Percentiles rank a stretch among this genome's conserved stretches.
Evolutionary conservation across 768 basidiomycete genomes (phyloP).

Genomic region (Kwoniella newhampshirensis): DNA sequence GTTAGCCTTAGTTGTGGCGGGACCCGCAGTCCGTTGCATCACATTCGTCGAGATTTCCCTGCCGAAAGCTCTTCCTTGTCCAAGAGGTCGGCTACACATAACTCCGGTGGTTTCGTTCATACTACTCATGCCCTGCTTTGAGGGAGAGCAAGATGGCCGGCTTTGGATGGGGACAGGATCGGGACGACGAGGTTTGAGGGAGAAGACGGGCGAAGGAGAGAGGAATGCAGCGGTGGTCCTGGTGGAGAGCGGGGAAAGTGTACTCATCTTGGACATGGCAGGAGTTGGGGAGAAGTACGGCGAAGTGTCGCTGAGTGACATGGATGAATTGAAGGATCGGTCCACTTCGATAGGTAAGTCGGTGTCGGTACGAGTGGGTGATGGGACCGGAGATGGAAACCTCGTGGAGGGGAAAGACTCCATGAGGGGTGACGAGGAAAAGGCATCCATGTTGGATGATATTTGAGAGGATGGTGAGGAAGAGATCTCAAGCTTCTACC

Average conservation of each 20-base stretch:
- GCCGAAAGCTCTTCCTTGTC: conserved; percentile 32
- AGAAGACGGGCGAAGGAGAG: conserved; percentile 31
- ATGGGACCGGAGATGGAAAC: conserved; percentile 37
- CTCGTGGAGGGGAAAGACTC: conserved; percentile 40
- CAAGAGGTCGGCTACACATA: conserved; percentile 11
- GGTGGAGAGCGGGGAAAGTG: conserved; percentile 11
- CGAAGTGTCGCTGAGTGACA: conserved; percentile 33
- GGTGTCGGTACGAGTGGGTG: conserved; percentile 44
- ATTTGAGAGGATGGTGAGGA: background rate
- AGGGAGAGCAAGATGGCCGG: conserved; percentile 7
- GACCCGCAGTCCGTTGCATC: conserved; percentile 21
- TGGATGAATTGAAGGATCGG: conserved; percentile 50
- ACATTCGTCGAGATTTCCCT: conserved; percentile 36
- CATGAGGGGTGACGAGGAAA: conserved; percentile 44
- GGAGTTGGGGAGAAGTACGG: conserved; percentile 25
- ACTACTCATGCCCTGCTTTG: conserved; percentile 5
- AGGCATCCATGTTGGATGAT: conserved; percentile 21
- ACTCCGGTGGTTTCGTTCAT: conserved; percentile 11
- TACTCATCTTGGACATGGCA: conserved; percentile 4
- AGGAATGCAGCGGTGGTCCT: conserved; percentile 15
- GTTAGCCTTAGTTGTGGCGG: conserved; percentile 19
- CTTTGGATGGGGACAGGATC: conserved; percentile 45
- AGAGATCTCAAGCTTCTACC: background rate
- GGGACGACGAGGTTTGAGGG: conserved; percentile 35
- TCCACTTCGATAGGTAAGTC: conserved; percentile 48